phyloP scores from a whole-genome alignment of 2,329 filamentous ascomycete genomes.

The Trichoderma cornu-damae region DNA sequence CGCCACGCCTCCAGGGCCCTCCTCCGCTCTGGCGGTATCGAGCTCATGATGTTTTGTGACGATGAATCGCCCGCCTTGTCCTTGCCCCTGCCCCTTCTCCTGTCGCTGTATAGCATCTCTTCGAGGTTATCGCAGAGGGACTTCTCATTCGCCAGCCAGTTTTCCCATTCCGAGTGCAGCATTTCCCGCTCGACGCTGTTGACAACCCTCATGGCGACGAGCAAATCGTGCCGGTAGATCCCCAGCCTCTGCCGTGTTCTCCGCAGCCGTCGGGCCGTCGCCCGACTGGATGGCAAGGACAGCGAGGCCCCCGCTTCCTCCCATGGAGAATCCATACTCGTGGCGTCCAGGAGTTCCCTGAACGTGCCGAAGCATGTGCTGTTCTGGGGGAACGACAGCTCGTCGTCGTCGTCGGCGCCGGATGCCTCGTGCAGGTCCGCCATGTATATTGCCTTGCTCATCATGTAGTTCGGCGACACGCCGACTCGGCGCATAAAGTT shows the following conservation, averaged over 20 bases:
- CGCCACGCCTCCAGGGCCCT: slow-evolving; percentile 45
- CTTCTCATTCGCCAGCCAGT: slow-evolving; percentile 80
- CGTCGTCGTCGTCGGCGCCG: slow-evolving; percentile 32
- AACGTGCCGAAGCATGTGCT: slow-evolving; percentile 61
- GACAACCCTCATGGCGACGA: slow-evolving; percentile 85
- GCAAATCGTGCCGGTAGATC: slow-evolving; percentile 77
- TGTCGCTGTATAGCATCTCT: slow-evolving; percentile 37
- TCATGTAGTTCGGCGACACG: slow-evolving; percentile 69
- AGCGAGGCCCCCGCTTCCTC: slow-evolving; percentile 48
- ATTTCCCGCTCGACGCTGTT: slow-evolving; percentile 87
- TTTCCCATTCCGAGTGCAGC: slow-evolving; percentile 83
- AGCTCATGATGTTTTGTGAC: slow-evolving; percentile 32
- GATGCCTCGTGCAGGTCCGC: slow-evolving; percentile 68
- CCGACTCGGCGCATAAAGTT: slow-evolving; percentile 79
- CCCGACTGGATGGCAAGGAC: slow-evolving; percentile 44
- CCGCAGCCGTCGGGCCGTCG: slow-evolving; percentile 61
- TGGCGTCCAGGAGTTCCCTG: slow-evolving; percentile 51
- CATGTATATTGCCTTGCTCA: slow-evolving; percentile 83
- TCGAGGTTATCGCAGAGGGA: slow-evolving; percentile 63
- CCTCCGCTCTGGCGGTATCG: slow-evolving; percentile 29
- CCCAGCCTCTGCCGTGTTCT: slow-evolving; percentile 79
- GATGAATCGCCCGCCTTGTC: slow-evolving; percentile 24
- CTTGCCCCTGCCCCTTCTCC: slow-evolving; percentile 18
- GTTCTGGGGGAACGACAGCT: slow-evolving; percentile 36
- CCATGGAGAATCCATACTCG: slow-evolving; percentile 53